These are phyloP conservation scores for Athelia sp. DNA, from an alignment of 1,284 basidiomycete genomes.

Conservation along the genomic window DNA sequence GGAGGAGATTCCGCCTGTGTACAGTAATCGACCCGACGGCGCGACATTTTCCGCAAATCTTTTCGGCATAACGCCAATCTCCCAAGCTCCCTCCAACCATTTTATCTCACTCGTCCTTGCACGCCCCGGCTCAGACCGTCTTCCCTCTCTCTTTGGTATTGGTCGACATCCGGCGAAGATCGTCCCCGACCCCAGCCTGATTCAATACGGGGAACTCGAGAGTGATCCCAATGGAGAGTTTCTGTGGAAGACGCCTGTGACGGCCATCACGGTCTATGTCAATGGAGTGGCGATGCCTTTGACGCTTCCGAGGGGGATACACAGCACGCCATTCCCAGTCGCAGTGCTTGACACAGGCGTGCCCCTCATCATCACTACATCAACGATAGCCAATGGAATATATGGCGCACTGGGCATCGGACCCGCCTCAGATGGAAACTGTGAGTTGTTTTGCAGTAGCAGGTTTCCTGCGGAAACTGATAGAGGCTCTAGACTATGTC, in stretches of 20 bases:
- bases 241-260: conserved; percentile 58
- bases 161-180: conserved; percentile 55
- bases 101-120: conserved; percentile 66
- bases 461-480: background rate
- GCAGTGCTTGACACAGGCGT: conserved; percentile 69
- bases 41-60: conserved; percentile 60
- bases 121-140: conserved; percentile 52
- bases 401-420: conserved; percentile 66
- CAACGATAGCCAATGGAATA: conserved; percentile 63
- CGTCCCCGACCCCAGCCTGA: conserved; percentile 34
- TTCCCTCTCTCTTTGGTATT: conserved; percentile 60
- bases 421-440: conserved; percentile 57
- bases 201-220: conserved; percentile 45
- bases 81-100: conserved; percentile 45
- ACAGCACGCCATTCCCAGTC: conserved; percentile 37
- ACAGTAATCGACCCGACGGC: conserved; percentile 49
- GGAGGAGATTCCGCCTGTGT: conserved; percentile 37
- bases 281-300: conserved; percentile 37
- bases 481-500: conserved; percentile 49
- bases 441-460: conserved; percentile 32
- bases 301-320: conserved; percentile 27
- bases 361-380: conserved; percentile 57
- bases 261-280: conserved; percentile 56
- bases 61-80: conserved; percentile 52
- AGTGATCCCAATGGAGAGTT: conserved; percentile 31